These are phyloP conservation scores for Notholithocarpus densiflorus DNA, from an alignment of 306 rosid species.

Conservation along the genomic window DNA sequence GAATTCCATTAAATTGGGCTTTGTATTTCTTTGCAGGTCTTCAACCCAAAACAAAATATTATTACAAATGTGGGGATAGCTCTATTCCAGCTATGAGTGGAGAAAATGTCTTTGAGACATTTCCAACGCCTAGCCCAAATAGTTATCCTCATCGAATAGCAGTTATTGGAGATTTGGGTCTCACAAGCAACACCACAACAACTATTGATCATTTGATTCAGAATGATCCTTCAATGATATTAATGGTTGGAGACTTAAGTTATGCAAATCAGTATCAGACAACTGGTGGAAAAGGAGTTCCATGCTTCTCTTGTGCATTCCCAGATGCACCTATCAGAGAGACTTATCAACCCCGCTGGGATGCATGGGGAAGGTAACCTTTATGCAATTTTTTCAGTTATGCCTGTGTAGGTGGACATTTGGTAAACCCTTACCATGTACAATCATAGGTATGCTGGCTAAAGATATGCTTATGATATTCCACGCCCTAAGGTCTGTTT, in stretches of 20 bases:
- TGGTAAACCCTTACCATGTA: neutral
- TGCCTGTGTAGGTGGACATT: neutral
- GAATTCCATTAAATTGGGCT: neutral
- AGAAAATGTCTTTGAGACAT: conserved; percentile 63
- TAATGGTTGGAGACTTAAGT: conserved; percentile 74
- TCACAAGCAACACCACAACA: conserved; percentile 73
- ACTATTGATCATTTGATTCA: conserved; percentile 68
- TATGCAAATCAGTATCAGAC: conserved; percentile 87
- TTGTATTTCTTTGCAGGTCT: conserved; percentile 57
- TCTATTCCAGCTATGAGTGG: conserved; percentile 72
- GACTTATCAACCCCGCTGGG: conserved; percentile 96
- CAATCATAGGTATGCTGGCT: neutral
- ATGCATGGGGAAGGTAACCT: conserved; percentile 94
- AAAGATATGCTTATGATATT: no score
- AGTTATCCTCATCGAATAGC: conserved; percentile 68
- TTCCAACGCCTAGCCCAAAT: conserved; percentile 44
- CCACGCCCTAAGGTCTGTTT: neutral
- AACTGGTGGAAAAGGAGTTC: conserved; percentile 88
- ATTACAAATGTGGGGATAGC: conserved; percentile 81
- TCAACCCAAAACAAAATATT: conserved; percentile 67
- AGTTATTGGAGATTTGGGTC: conserved; percentile 89
- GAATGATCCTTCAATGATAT: conserved; percentile 85
- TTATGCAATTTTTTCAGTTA: neutral
- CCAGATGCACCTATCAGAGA: conserved; percentile 90
- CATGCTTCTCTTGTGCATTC: conserved; percentile 77